Evolutionary conservation across 2,329 filamentous ascomycete species (phyloP).

Genomic region (Aspergillus aculeatinus): DNA sequence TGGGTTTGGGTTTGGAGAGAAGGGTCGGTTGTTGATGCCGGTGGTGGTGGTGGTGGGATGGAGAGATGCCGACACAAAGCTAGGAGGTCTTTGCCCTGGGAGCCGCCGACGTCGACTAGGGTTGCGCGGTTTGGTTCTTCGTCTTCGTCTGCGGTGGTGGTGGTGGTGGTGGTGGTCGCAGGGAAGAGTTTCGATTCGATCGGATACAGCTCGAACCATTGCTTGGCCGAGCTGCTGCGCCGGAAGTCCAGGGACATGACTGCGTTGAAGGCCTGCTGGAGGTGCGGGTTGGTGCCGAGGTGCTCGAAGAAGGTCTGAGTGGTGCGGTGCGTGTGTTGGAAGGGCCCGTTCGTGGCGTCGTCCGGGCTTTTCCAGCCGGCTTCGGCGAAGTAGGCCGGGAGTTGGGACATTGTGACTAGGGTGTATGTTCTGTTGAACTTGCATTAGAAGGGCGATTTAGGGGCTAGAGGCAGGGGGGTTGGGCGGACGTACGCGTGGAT

Average conservation of each 20-base stretch:
- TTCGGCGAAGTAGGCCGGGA: slow-evolving; percentile 1
- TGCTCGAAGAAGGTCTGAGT: slow-evolving; percentile 27
- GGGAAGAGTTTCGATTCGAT: background rate
- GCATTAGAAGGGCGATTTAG: background rate
- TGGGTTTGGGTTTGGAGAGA: too few relatives aligned
- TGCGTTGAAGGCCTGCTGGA: slow-evolving; percentile 27
- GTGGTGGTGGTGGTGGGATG: background rate
- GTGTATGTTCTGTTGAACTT: background rate
- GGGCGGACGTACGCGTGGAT: background rate
- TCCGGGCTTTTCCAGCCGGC: slow-evolving; percentile 28
- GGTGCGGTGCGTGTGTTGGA: slow-evolving; percentile 27
- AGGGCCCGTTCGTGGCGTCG: slow-evolving; percentile 28
- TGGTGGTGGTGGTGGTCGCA: background rate
- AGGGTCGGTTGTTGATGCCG: background rate
- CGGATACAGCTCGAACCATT: slow-evolving; percentile 1
- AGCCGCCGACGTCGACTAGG: slow-evolving; percentile 6
- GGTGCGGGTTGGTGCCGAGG: slow-evolving; percentile 19
- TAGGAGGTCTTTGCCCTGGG: slow-evolving; percentile 1
- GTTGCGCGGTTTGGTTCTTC: background rate
- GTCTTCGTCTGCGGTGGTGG: too few relatives aligned
- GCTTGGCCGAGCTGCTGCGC: background rate
- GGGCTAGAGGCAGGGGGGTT: background rate
- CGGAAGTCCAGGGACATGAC: slow-evolving; percentile 20
- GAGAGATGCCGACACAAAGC: background rate
- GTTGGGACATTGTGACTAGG: slow-evolving; percentile 10